Evolutionary conservation across 148 eudicot genomes (phyloP).

Genomic region (Cornus controversa): DNA sequence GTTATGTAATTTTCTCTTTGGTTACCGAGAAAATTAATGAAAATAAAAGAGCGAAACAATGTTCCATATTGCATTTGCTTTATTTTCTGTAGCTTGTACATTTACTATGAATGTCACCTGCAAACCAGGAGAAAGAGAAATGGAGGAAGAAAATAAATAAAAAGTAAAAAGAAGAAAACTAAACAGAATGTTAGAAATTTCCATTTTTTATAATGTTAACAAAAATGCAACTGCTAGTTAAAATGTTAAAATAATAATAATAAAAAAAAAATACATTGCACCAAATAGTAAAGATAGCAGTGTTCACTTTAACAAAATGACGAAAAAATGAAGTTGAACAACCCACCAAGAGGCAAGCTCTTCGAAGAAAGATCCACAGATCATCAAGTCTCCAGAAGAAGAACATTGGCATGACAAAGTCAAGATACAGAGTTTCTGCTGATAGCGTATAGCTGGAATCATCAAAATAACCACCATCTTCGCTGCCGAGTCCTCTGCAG

Average conservation of each 20-base stretch:
- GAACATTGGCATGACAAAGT: neutral
- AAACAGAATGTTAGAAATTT: too few species aligned
- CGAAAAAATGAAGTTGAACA: neutral
- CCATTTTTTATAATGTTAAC: too few species aligned
- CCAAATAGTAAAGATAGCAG: neutral
- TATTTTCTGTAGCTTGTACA: too few species aligned
- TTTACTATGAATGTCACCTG: too few species aligned
- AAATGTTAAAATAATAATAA: too few species aligned
- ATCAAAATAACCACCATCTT: conserved; percentile 72
- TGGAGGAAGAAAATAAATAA: too few species aligned
- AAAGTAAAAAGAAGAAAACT: too few species aligned
- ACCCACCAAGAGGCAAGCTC: neutral
- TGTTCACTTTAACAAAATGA: neutral
- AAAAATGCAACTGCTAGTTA: too few species aligned
- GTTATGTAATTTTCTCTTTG: too few species aligned
- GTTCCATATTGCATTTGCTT: too few species aligned
- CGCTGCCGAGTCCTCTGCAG: conserved; percentile 41
- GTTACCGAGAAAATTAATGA: neutral
- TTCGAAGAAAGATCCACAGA: neutral
- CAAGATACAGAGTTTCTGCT: neutral
- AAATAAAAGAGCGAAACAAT: too few species aligned
- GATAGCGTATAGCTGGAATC: neutral
- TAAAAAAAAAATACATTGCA: neutral
- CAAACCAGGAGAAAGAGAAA: too few species aligned
- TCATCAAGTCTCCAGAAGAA: neutral